Evolutionary conservation across 2,329 filamentous ascomycete species (phyloP), one percentile per base, ranked within the genome.

Genomic region (Aureobasidium sp.): DNA sequence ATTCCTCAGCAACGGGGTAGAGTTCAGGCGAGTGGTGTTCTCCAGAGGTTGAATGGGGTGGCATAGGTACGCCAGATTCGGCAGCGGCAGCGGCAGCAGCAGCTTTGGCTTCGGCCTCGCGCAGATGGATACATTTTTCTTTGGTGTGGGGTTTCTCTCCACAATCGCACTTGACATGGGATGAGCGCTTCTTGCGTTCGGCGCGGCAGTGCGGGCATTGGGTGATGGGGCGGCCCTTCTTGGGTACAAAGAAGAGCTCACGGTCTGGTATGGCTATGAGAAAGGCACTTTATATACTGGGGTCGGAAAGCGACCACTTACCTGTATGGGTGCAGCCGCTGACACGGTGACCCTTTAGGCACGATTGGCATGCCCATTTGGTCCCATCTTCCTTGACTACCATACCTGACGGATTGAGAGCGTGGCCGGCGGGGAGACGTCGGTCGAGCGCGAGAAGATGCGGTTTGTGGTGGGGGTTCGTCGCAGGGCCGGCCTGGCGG

Each of bases 321-420:
- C 92, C 91, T 75, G 86, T 84, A 77, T 99, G 94, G 76, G 93
- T 91, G 82, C 94, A 99, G 75, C 94, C 96, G 87, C 92, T 97
- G 74, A 99, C 94, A 74, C 94, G 90, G 81, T 99, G 94, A 73
- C 94, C 94, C 77, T 94, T 89, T 75, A 99, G 91, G 80, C 94
- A 99, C 79, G 92, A 92, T 80, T 96, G 90, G 82, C 93, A 97
- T 78, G 93, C 93, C 81, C 86, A 97, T 82, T 97, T 97, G 81
- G 96, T 91, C 77, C 93, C 93, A 82, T 96, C 87, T 63, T 67
- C 66, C 65, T 69, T 71, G 66, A 73, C 65, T 64, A 73, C 71
- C 71, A 72, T 72, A 60, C 66, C 67, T 65, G 64, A 59, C 36
- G 32, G 54, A 47, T 53, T 39, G 47, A 48, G 47, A 53, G 59